phyloP scores from a whole-genome alignment of 805 yeast genomes.

The Kuraishia molischiana region DNA sequence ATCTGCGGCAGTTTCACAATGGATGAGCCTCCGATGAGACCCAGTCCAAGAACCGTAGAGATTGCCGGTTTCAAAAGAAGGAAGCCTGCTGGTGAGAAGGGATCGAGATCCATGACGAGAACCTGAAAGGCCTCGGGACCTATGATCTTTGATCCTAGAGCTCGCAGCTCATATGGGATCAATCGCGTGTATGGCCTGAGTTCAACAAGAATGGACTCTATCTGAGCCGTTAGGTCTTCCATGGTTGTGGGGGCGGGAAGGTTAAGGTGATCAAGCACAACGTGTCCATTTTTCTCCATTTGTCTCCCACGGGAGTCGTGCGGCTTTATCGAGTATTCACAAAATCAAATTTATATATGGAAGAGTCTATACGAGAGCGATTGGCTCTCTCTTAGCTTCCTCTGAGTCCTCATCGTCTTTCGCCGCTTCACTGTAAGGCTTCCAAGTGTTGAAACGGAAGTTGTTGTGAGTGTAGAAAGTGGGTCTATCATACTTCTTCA shows the following conservation, averaged over 20 bases:
- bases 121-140: conserved; percentile 16
- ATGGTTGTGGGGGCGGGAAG: neutral
- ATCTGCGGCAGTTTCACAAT: conserved; percentile 32
- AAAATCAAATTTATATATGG: too few species aligned
- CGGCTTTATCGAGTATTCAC: too few species aligned
- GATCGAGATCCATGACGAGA: conserved; percentile 14
- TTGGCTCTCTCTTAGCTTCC: too few species aligned
- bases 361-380: too few species aligned
- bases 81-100: conserved; percentile 11
- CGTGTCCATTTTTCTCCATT: too few species aligned
- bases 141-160: conserved; percentile 14
- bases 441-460: conserved; percentile 24
- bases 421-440: conserved; percentile 11
- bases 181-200: conserved; percentile 9
- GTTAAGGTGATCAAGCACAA: neutral
- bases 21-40: conserved; percentile 24
- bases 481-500: conserved; percentile 28
- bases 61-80: conserved; percentile 18
- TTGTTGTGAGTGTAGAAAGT: conserved; percentile 25
- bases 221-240: conserved; percentile 1
- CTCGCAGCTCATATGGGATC: conserved; percentile 14
- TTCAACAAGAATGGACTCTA: conserved; percentile 8
- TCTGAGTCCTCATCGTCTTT: conserved; percentile 3
- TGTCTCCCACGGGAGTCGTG: too few species aligned
- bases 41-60: conserved; percentile 23